A percentile compares a stretch with the other conserved stretches of the same genome.
Evolutionary conservation across 2,329 filamentous ascomycete species (phyloP).

Genomic region (Karstenula rhodostoma): DNA sequence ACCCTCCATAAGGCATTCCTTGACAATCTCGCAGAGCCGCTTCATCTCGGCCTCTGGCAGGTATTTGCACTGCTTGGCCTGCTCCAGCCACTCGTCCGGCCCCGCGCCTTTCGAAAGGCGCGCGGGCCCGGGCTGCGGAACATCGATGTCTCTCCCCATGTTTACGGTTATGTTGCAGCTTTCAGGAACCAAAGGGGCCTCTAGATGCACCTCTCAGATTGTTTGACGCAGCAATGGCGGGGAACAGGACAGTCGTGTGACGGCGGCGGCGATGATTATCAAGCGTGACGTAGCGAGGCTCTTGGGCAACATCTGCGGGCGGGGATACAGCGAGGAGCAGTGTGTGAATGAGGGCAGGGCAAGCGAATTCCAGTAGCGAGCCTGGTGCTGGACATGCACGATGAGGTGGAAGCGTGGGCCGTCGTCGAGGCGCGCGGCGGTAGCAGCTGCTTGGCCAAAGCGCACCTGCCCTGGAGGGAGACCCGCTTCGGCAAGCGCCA

Average conservation of each 20-base stretch:
- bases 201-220: not conserved
- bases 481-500: slow-evolving; percentile 8
- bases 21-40: slow-evolving; percentile 97
- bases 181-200: slow-evolving; percentile 4
- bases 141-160: slow-evolving; percentile 63
- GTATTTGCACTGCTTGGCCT: slow-evolving; percentile 97
- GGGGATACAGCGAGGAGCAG: slow-evolving; percentile 15
- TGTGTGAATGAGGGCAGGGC: slow-evolving; percentile 10
- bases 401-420: slow-evolving; percentile 21
- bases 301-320: slow-evolving; percentile 29
- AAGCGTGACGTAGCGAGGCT: slow-evolving; percentile 38
- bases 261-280: slow-evolving; percentile 36
- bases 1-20: slow-evolving; percentile 99
- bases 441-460: slow-evolving; percentile 24
- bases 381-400: slow-evolving; percentile 24
- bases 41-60: slow-evolving; percentile 98
- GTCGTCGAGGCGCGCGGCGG: slow-evolving; percentile 10
- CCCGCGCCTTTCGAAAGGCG: slow-evolving; percentile 83
- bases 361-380: slow-evolving; percentile 7
- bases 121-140: slow-evolving; percentile 91
- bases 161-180: not conserved
- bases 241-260: slow-evolving; percentile 35
- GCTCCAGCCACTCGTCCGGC: slow-evolving; percentile 94
- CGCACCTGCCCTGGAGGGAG: slow-evolving; percentile 4
- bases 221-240: slow-evolving; percentile 17